Conservation (phyloP, 2,329 filamentous ascomycete species). For the Colletotrichum brevisporum region DNA sequence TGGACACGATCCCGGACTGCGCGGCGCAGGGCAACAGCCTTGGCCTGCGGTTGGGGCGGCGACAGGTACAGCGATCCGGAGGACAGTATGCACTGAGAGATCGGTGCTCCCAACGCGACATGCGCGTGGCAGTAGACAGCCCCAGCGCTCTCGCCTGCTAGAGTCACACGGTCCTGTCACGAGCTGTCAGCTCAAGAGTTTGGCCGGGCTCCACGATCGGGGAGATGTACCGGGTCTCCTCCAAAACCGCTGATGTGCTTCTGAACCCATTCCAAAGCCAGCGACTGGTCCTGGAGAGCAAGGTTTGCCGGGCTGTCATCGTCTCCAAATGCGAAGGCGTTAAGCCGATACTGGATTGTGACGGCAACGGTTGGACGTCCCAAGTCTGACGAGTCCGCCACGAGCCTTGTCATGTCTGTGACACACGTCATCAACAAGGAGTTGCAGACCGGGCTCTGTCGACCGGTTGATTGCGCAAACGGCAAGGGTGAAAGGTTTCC, state of each 20-base stretch:
- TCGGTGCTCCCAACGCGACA: slow-evolving; percentile 49
- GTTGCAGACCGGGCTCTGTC: not conserved
- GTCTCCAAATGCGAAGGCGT: slow-evolving; percentile 58
- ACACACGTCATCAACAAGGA: not conserved
- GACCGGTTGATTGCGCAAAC: not conserved
- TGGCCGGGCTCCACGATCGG: too few species aligned
- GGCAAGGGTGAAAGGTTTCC: slow-evolving; percentile 20
- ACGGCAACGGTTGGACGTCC: slow-evolving; percentile 43
- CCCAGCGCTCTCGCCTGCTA: slow-evolving; percentile 62
- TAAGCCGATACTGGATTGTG: slow-evolving; percentile 45
- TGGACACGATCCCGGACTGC: not conserved
- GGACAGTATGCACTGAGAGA: slow-evolving; percentile 53
- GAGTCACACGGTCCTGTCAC: slow-evolving; percentile 52
- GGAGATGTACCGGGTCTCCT: slow-evolving; percentile 44
- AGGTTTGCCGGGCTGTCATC: slow-evolving; percentile 53
- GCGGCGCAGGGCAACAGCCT: not conserved
- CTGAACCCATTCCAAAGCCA: slow-evolving; percentile 50
- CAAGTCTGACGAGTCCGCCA: slow-evolving; percentile 51
- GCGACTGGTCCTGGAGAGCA: slow-evolving; percentile 52
- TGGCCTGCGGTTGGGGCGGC: slow-evolving; percentile 52
- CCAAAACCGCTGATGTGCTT: slow-evolving; percentile 46
- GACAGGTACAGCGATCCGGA: slow-evolving; percentile 60
- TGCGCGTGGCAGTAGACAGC: slow-evolving; percentile 61
- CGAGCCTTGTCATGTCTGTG: slow-evolving; percentile 51
- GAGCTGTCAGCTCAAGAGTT: not conserved